Evolutionary conservation across 1,284 basidiomycete genomes (phyloP), one percentile per base, ranked within the genome.

Genomic region (Cryptococcus hybrid): DNA sequence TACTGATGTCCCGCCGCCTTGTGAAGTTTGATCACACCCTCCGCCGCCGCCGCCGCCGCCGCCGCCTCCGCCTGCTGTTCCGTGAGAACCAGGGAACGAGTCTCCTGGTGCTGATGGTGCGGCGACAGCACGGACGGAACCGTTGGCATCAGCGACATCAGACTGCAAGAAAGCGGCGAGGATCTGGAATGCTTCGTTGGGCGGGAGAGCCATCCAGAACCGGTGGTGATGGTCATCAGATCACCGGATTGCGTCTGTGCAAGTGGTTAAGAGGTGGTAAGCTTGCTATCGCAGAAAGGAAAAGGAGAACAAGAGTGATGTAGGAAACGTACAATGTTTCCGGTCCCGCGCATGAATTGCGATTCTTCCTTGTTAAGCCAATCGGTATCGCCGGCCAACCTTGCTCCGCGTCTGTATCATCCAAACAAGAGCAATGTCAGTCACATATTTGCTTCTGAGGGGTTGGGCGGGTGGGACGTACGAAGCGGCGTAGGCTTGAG

Each of bases 311-410:
- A 62, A 3, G 12, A 42, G 46, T 44, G 18, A 36, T 24, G 37
- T 9, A 1, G 38, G 51, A 3, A 13, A 65, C 75, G 58, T 47
- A 77, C 75, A 24, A 77, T 63, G 61, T 76, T 74, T 36, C 76
- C 77, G 0, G 76, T 77, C 8, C 56, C 67, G 15, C 73, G 61
- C 71, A 78, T 71, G 61, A 78, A 78, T 48, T 77, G 75, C 40
- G 69, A 73, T 61, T 77, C 76, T 46, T 73, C 70, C 52, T 65
- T 67, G 59, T 70, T 74, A 52, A 76, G 63, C 54, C 73, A 62
- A 51, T 64, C 65, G 12, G 47, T 35, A 54, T 56, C 59, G 65
- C 66, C 55, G 69, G 70, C 54, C 30, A 73, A 63, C 13, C 71
- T 59, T 60, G 71, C 69, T 9, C 65, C 65, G 30, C 70, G 73